These are phyloP conservation scores for Globisporangium spiculum DNA, from an alignment of 352 stramenopile genomes.

Conservation along the genomic window DNA sequence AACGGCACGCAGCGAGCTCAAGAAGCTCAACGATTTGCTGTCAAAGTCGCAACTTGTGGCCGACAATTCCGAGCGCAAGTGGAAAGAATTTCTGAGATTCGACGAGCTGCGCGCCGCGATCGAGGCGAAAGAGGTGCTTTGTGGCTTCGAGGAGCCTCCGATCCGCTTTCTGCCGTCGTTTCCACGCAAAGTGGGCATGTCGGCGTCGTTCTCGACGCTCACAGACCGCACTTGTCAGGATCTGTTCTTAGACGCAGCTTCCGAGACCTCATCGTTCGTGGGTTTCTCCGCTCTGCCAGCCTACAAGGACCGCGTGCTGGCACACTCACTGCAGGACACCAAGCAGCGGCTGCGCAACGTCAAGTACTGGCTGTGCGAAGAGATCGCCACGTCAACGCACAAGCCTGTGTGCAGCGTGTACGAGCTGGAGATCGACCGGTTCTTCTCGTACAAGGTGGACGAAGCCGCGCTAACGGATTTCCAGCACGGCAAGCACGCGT, in stretches of 20 bases:
- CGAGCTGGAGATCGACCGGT: conserved; percentile 52
- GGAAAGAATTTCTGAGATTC: conserved; percentile 69
- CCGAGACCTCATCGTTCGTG: conserved; percentile 17
- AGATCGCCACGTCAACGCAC: conserved; percentile 41
- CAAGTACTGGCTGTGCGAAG: conserved; percentile 49
- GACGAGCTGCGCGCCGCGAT: conserved; percentile 70
- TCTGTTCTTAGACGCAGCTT: conserved; percentile 41
- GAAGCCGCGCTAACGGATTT: conserved; percentile 22
- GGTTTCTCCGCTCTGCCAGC: conserved; percentile 28
- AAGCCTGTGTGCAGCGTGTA: conserved; percentile 52
- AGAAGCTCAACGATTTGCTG: conserved; percentile 67
- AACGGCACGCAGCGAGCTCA: conserved; percentile 29
- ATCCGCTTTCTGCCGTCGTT: conserved; percentile 78
- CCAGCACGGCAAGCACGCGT: conserved; percentile 23
- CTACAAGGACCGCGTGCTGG: conserved; percentile 73
- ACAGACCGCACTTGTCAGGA: conserved; percentile 54
- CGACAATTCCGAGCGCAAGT: conserved; percentile 59
- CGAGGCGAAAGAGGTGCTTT: conserved; percentile 84
- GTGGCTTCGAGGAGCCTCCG: conserved; percentile 74
- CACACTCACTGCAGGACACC: conserved; percentile 46
- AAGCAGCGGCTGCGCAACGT: conserved; percentile 36
- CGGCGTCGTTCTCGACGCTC: conserved; percentile 68
- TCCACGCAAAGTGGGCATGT: conserved; percentile 53
- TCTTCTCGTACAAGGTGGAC: conserved; percentile 44
- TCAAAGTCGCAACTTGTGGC: conserved; percentile 57